Evolutionary conservation across 2,329 filamentous ascomycete genomes (phyloP).

Genomic region (Ceratocystis destructans): DNA sequence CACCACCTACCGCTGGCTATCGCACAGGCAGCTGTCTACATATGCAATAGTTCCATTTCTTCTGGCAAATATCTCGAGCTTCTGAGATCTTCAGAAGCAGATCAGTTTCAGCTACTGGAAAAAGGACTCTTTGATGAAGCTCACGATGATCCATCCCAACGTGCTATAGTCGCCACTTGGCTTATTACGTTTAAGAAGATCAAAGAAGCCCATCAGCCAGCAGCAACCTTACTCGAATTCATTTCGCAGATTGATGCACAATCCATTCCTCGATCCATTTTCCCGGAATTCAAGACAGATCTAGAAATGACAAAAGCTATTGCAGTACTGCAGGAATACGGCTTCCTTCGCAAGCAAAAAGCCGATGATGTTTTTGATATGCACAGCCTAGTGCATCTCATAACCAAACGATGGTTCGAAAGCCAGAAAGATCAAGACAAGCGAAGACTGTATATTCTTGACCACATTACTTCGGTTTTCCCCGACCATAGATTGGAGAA

Average conservation of each 20-base stretch:
- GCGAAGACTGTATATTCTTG: neutral
- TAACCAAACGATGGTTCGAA: neutral
- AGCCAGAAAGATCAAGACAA: neutral
- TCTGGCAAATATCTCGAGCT: neutral
- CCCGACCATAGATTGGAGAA: neutral
- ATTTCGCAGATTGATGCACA: neutral
- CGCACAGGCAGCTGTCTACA: conserved; percentile 19
- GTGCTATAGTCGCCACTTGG: neutral
- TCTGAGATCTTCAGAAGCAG: neutral
- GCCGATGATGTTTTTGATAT: neutral
- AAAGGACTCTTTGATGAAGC: neutral
- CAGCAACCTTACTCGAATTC: neutral
- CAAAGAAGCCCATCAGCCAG: neutral
- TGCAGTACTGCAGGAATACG: neutral
- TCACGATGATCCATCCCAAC: neutral
- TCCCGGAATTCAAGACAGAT: neutral
- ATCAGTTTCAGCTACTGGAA: neutral
- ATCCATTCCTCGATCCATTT: neutral
- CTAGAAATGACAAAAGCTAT: neutral
- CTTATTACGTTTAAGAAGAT: neutral
- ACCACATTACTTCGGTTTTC: neutral
- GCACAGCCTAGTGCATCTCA: neutral
- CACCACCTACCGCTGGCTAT: conserved; percentile 20
- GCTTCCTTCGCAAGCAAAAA: neutral
- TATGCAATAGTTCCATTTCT: conserved; percentile 8